Evolutionary conservation across 306 rosid genomes (phyloP).

Genomic region (Quercus rubra): DNA sequence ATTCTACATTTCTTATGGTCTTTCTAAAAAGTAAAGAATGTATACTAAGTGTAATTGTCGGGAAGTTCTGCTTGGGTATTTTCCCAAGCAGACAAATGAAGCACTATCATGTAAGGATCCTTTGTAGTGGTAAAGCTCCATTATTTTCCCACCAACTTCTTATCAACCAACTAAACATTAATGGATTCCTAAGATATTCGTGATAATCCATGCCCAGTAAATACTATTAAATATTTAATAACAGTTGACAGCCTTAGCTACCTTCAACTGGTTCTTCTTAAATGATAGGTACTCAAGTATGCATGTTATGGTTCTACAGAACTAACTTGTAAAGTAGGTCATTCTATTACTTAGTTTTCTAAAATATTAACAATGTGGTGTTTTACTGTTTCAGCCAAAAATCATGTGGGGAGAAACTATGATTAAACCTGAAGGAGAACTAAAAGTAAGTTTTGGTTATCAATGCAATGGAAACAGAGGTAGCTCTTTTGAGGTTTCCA

Average conservation of each 20-base stretch:
- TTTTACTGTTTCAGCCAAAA: slow-evolving; percentile 12
- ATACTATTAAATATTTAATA: not conserved
- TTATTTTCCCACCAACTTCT: not conserved
- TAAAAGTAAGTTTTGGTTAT: slow-evolving; percentile 92
- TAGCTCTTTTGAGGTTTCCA: slow-evolving; percentile 34
- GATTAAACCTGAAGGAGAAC: slow-evolving; percentile 66
- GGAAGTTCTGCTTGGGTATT: not conserved
- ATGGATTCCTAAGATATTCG: not conserved
- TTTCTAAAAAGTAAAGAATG: not conserved
- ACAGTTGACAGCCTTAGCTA: not conserved
- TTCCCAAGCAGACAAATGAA: slow-evolving; percentile 9
- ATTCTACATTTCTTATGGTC: slow-evolving; percentile 15
- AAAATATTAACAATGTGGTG: slow-evolving; percentile 14
- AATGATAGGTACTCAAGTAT: not conserved
- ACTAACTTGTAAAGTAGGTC: not conserved
- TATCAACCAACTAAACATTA: not conserved
- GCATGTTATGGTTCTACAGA: not conserved
- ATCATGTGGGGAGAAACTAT: slow-evolving; percentile 39
- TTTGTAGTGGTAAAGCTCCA: not conserved
- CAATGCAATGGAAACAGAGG: slow-evolving; percentile 60
- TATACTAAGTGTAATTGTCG: not conserved
- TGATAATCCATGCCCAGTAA: not conserved
- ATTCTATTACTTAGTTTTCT: not conserved
- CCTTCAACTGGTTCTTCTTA: not conserved
- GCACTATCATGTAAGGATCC: not conserved